These are phyloP conservation scores for Ilyonectria sp. DNA, from an alignment of 2,329 filamentous ascomycete genomes.

Conservation along the genomic window DNA sequence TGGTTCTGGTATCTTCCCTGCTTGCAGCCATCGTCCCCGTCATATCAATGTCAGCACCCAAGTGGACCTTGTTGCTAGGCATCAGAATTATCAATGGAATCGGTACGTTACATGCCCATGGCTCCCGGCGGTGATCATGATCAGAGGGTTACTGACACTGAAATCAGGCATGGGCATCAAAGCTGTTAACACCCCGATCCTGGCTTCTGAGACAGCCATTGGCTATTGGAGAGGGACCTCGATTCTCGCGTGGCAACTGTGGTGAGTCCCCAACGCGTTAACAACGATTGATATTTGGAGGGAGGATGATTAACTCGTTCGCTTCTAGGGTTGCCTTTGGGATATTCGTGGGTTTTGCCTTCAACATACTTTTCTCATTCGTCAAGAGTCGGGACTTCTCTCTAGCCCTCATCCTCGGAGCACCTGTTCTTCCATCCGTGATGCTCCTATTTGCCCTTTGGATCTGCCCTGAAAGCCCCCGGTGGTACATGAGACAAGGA, in stretches of 20 bases:
- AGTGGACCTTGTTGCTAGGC: constrained; percentile 47
- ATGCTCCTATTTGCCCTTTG: constrained; percentile 52
- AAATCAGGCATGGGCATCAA: constrained; percentile 61
- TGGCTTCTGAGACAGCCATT: constrained; percentile 61
- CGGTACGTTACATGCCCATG: constrained; percentile 42
- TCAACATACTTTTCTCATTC: constrained; percentile 52
- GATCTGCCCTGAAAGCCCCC: constrained; percentile 58
- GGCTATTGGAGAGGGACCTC: constrained; percentile 63
- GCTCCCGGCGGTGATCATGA: no score
- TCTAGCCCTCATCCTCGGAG: constrained; percentile 51
- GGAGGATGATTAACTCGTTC: constrained; percentile 52
- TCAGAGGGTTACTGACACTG: no score
- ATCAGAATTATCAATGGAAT: constrained; percentile 57
- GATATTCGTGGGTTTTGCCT: constrained; percentile 55
- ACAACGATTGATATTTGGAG: no score
- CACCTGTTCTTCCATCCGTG: constrained; percentile 54
- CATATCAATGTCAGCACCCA: no score
- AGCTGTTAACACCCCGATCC: constrained; percentile 61
- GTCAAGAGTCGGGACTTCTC: no score
- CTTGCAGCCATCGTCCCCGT: constrained; percentile 39
- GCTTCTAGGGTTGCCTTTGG: constrained; percentile 54
- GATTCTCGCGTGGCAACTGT: constrained; percentile 62
- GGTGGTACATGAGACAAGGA: constrained; percentile 55
- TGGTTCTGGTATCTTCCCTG: constrained; percentile 58
- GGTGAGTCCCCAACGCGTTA: constrained; percentile 38